Base-by-base conservation (phyloP, 768 basidiomycete species). In the Suillus plorans region DNA sequence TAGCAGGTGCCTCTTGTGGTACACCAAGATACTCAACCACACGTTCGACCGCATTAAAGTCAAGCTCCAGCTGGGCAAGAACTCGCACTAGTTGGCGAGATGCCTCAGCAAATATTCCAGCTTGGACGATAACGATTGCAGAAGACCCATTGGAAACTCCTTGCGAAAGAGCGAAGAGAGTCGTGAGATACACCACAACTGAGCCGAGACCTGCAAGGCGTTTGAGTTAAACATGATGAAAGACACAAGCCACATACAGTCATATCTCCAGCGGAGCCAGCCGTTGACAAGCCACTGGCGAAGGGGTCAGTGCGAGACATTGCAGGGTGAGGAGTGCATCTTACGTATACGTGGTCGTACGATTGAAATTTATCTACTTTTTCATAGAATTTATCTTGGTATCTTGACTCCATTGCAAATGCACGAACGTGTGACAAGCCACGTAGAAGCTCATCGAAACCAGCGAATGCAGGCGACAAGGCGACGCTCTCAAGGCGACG, bases 261-360 rank as follows among this genome's bases (percentile, higher is more conserved):
- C 90, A 69, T 92, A 91, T 80, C 90, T 78, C 85, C 87, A 89
- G 64, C 84, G 80, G 56, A 91, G 79, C 89, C 89, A 91, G 20
- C 82, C 85, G 58, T 83, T 86, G 9, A 89, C 85, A 49, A 89
- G 80, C 86, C 88, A 89, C 87, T 89, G 68, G 6, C 59, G 9
- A 60, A 52, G 5, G 44, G 5, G 36, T 53, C 36, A 59, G 39
- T 59, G 37, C 31, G 4, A 37, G 14, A 10, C 18, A 42, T 45
- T 28, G 28, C 22, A 10, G 42, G 52, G 56, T 31, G 61, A 49
- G 28, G 22, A 20, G 49, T 47, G 58, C 41, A 47, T 22, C 20
- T 71, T 70, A 87, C 88, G 75, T 89, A 91, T 62, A 84, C 84
- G 70, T 90, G 89, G 71, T 89, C 88, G 70, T 86, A 89, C 7